These are phyloP conservation scores for Hyaloscypha hepaticicola DNA, from an alignment of 495 filamentous ascomycete genomes.

Conservation along the genomic window DNA sequence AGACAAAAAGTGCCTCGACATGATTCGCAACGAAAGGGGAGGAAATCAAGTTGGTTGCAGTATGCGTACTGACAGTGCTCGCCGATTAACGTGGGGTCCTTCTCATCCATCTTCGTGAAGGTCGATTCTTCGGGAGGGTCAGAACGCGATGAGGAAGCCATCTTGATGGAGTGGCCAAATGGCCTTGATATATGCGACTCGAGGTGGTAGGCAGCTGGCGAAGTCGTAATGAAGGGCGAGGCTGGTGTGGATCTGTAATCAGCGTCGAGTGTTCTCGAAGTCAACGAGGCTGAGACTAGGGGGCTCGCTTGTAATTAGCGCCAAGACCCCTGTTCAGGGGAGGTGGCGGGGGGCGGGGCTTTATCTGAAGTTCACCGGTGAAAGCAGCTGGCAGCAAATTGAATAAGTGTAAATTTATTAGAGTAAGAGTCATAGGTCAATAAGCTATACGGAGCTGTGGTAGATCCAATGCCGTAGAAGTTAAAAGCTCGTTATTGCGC, in stretches of 20 bases:
- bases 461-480: too few species aligned
- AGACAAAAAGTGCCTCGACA: slow-evolving; percentile 86
- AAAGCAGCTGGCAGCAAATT: too few species aligned
- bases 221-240: slow-evolving; percentile 13
- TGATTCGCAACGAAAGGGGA: slow-evolving; percentile 91
- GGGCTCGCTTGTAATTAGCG: background rate
- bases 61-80: slow-evolving; percentile 86
- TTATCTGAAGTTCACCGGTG: too few species aligned
- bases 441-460: too few species aligned
- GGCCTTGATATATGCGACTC: background rate
- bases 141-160: slow-evolving; percentile 41
- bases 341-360: background rate
- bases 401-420: too few species aligned
- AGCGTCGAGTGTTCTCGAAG: slow-evolving; percentile 10
- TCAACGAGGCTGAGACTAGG: background rate
- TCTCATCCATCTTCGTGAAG: slow-evolving; percentile 48
- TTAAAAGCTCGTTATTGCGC: too few species aligned
- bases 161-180: slow-evolving; percentile 27
- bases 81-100: slow-evolving; percentile 80
- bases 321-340: background rate
- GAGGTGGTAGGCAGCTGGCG: slow-evolving; percentile 13
- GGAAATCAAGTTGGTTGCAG: slow-evolving; percentile 94
- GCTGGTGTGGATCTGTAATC: slow-evolving; percentile 6
- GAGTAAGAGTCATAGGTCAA: too few species aligned
- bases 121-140: slow-evolving; percentile 31